Base-by-base conservation (phyloP, 176 grass and related monocot genomes). In the Panicum miliaceum region DNA sequence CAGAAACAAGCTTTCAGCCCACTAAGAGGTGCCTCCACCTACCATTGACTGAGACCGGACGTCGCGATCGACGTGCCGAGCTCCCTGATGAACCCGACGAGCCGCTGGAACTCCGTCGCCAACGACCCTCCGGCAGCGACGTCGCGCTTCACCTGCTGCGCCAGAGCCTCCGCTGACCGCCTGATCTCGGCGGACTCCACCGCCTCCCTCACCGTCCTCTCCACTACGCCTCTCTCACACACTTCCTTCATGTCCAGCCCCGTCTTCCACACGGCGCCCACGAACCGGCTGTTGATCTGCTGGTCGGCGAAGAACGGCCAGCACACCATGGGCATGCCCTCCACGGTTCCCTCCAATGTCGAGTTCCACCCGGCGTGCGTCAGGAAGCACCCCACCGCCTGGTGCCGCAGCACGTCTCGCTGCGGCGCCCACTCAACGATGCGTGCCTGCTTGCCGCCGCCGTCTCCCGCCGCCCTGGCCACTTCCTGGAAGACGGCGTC, bases 321-420 rank as follows among this genome's bases (percentile, higher is more conserved):
- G 54, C 81, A 70, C 22, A 91, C 34, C 82, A 77, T 81, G 3
- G 77, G 69, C 81, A 91, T 71, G 41, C 85, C 89, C 18, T 50
- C 47, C 23, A 73, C 78, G 37, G 82, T 58, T 37, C 35, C 89
- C 80, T 92, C 92, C 40, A 85, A 4, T 43, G 81, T 81, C 15
- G 91, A 96, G 80, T 96, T 96, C 91, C 94, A 93, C n/a, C 94
- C 91, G n/a, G 51, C 47, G 68, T 96, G 94, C 15, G 88, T 93
- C 14, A 96, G 68, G 29, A 95, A 92, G 68, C 94, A 91, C 22
- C 94, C 91, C 12, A 97, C 84, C 0, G 91, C 87, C 0, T 40
- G 81, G 70, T 97, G 91, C 40, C 54, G 68, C 63, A 97, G 64
- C 41, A 97, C 94, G 32, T 90, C 89, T 4, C 78, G 80, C 80